Conservation (phyloP, 225 moss, liverwort and hornwort species). For the Physcomitrium patens region DNA sequence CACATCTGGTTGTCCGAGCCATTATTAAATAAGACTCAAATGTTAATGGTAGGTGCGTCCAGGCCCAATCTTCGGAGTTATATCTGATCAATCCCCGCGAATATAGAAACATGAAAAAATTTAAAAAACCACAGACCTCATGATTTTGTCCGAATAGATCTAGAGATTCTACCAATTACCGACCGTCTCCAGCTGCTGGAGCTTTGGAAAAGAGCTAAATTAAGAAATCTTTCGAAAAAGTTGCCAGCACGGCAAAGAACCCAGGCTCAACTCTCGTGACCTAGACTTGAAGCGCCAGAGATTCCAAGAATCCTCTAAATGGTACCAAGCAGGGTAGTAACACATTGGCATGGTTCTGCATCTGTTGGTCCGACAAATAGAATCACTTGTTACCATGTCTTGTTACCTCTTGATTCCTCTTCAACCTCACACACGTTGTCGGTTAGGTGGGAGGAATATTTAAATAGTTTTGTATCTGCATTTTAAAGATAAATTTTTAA, state of each 20-base stretch:
- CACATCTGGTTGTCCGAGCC: constrained; percentile 6
- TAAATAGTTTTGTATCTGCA: no score
- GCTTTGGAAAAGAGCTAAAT: constrained; percentile 58
- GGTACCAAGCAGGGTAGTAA: no score
- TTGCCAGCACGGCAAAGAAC: neutral
- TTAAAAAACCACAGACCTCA: constrained; percentile 36
- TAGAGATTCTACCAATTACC: constrained; percentile 30
- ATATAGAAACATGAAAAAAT: constrained; percentile 2
- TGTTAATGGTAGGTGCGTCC: neutral
- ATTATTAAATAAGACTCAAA: neutral
- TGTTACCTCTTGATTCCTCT: no score
- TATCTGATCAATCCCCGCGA: constrained; percentile 26
- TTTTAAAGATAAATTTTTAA: no score
- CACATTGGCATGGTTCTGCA: no score
- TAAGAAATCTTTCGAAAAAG: constrained; percentile 22
- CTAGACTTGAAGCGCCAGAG: constrained; percentile 13
- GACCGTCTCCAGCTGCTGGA: constrained; percentile 47
- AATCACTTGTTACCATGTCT: neutral
- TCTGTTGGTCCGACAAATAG: neutral
- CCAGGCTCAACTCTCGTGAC: neutral
- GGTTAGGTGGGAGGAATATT: no score
- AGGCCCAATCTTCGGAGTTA: constrained; percentile 14
- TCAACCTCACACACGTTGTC: no score
- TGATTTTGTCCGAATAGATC: constrained; percentile 26
- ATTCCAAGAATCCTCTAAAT: neutral